These are phyloP conservation scores for Talaromyces amestolkiae DNA, from an alignment of 2,329 filamentous ascomycete species.

Conservation along the genomic window DNA sequence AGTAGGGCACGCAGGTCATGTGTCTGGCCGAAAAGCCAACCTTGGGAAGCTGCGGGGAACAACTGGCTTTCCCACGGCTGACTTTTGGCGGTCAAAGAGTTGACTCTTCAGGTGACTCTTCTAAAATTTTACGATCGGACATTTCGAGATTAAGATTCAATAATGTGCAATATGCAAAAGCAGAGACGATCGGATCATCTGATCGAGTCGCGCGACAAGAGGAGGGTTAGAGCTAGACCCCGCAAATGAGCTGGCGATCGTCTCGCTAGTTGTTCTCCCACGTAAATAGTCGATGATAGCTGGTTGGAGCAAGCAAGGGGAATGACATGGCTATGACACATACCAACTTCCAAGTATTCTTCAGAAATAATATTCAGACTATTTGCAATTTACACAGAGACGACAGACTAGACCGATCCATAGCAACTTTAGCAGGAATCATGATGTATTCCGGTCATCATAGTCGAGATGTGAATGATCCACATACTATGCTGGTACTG, in stretches of 20 bases:
- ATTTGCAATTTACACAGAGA: not conserved
- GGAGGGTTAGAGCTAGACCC: not conserved
- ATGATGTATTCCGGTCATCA: not conserved
- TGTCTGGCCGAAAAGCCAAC: not conserved
- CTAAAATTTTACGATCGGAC: not conserved
- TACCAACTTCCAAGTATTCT: not conserved
- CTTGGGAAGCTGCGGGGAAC: not conserved
- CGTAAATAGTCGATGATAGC: too few relatives aligned
- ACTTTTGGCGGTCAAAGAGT: not conserved
- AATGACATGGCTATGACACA: not conserved
- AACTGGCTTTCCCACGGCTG: not conserved
- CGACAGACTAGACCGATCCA: not conserved
- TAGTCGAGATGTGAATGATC: not conserved
- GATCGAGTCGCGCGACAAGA: not conserved
- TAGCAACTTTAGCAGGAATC: not conserved
- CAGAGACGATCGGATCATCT: not conserved
- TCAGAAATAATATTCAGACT: not conserved
- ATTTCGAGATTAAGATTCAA: not conserved
- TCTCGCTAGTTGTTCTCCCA: not conserved
- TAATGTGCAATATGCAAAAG: not conserved
- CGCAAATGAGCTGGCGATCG: constrained; percentile 1
- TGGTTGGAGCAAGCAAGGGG: not conserved
- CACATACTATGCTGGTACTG: not conserved
- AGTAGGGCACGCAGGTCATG: not conserved
- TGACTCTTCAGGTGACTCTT: not conserved